Percentiles rank a stretch among this genome's conserved stretches.
phyloP scores from a whole-genome alignment of 768 basidiomycete species.

The Amanita molliuscula region DNA sequence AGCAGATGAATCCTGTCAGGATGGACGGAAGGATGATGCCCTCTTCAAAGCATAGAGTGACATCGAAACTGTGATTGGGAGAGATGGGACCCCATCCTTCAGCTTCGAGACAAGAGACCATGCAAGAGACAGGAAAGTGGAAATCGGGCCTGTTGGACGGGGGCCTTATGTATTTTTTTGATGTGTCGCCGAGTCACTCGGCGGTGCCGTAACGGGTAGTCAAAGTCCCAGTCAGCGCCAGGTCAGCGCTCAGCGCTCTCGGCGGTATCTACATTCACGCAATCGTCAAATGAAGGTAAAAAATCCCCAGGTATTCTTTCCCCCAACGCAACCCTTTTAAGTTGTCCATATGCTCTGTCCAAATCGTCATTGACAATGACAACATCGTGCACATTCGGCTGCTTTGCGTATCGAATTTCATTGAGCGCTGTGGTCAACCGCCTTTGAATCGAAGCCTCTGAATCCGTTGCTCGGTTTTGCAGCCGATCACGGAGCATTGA shows the following conservation, averaged over 20 bases:
- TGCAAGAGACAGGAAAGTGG: slow-evolving; percentile 10
- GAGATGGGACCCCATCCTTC: slow-evolving; percentile 67
- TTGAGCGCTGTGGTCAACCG: slow-evolving; percentile 68
- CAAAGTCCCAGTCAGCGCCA: too few relatives aligned
- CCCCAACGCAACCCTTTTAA: slow-evolving; percentile 70
- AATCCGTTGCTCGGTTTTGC: slow-evolving; percentile 75
- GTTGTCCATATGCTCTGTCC: slow-evolving; percentile 69
- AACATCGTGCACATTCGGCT: slow-evolving; percentile 64
- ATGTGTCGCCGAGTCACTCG: too few relatives aligned
- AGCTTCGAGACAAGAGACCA: slow-evolving; percentile 37
- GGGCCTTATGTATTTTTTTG: too few relatives aligned
- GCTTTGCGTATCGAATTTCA: slow-evolving; percentile 79
- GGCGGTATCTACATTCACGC: neutral
- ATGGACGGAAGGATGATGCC: slow-evolving; percentile 49
- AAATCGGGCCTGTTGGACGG: too few relatives aligned
- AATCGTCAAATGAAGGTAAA: slow-evolving; percentile 59
- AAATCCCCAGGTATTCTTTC: slow-evolving; percentile 47
- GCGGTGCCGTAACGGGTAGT: neutral
- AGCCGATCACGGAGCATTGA: slow-evolving; percentile 61
- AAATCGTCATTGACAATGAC: slow-evolving; percentile 89
- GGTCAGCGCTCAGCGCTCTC: too few relatives aligned
- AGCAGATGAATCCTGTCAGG: slow-evolving; percentile 33
- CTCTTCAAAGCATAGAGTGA: slow-evolving; percentile 77
- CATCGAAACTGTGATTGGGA: slow-evolving; percentile 51
- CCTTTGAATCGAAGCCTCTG: slow-evolving; percentile 57